Percentiles rank a stretch among this genome's conserved stretches.
These are phyloP conservation scores for Trametes polyzona DNA, from an alignment of 1,284 basidiomycete genomes.

Conservation along the genomic window DNA sequence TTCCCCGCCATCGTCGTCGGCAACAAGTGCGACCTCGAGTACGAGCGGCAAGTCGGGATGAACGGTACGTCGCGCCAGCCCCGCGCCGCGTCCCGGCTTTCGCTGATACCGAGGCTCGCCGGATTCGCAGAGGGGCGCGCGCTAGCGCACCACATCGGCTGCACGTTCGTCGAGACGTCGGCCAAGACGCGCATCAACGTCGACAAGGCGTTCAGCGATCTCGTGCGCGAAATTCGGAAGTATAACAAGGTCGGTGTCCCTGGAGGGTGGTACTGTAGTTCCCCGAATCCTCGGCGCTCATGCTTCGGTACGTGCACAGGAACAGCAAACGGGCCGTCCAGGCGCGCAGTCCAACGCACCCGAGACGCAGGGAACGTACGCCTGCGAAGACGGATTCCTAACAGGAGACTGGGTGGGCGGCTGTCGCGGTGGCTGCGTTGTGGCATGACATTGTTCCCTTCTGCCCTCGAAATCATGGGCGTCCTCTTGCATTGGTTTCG, in stretches of 20 bases:
- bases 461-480: neutral
- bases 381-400: conserved; percentile 44
- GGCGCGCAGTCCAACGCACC: conserved; percentile 48
- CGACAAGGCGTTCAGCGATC: conserved; percentile 97
- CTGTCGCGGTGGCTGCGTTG: conserved; percentile 77
- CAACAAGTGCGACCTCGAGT: conserved; percentile 99
- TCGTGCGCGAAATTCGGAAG: conserved; percentile 95
- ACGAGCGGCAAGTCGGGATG: conserved; percentile 96
- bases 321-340: conserved; percentile 66
- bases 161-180: conserved; percentile 98
- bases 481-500: conserved; percentile 12
- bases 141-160: conserved; percentile 94
- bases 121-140: conserved; percentile 94
- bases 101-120: conserved; percentile 6
- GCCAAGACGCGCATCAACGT: conserved; percentile 99
- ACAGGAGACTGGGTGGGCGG: conserved; percentile 60
- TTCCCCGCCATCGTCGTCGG: conserved; percentile 98
- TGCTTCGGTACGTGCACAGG: too few species aligned
- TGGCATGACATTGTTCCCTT: conserved; percentile 39
- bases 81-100: neutral
- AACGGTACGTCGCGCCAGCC: conserved; percentile 78
- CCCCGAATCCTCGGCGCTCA: conserved; percentile 3
- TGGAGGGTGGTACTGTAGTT: neutral
- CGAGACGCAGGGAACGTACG: conserved; percentile 51
- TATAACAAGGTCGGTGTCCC: conserved; percentile 80